Evolutionary conservation across 208 protist genomes (phyloP), one percentile per base, ranked within the genome.

Genomic region (Angomonas ambiguus): DNA sequence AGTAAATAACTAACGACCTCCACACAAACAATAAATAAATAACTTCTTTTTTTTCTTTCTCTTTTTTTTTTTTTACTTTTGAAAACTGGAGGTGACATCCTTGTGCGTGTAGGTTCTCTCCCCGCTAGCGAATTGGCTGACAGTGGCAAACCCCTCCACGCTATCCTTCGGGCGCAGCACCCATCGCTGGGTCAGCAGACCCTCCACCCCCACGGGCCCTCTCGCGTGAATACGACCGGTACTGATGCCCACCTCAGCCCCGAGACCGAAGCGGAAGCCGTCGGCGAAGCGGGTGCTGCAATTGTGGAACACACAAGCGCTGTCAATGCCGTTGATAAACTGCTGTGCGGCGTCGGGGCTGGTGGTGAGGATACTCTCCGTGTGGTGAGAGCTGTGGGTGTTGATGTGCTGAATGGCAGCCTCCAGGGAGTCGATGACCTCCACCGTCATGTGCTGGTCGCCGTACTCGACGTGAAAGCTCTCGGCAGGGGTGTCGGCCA

Each of bases 231-330:
- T 96, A 41, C 83, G 80, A 20, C 70, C 73, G 24, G 92, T 97
- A 60, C 82, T 85, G 77, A 97, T 93, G 61, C 94, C 96, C 18
- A 98, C 93, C 75, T 98, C 96, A n/a, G 91, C 92, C 8, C 95
- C 95, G 25, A 98, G 80, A 10, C 95, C 95, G 69, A 94, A 97
- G 22, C 93, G 81, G 66, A 79, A 87, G 31, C 91, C 93, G 62
- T 97, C 93, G 1, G 92, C 92, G 68, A 97, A 97, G 16, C 95
- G 82, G 20, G 93, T 96, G 20, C 82, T 92, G 49, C 77, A 77
- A 74, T 98, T 98, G 64, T 93, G 87, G 73, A 95, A 98, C 2
- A 97, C 92, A 48, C 91, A 91, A 35, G 95, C 95, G 16, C 84
- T 87, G 66, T 97, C 92, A 4, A 97, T 83, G 2, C 67, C 62